Conservation (phyloP, 2,329 filamentous ascomycete species). For the Talaromyces sp. region DNA sequence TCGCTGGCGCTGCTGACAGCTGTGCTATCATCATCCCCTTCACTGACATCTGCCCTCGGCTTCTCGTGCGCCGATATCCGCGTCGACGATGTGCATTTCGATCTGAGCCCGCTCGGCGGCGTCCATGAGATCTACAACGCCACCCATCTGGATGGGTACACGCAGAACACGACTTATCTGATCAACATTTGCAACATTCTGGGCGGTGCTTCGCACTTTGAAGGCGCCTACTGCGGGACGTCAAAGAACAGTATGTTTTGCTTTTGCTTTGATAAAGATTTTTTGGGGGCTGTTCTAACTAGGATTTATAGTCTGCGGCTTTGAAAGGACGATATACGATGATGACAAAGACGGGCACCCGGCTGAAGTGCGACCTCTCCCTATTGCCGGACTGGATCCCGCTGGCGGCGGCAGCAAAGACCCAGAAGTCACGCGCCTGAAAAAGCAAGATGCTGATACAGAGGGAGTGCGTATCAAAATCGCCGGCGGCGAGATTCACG, state of each 20-base stretch:
- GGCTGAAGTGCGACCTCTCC: constrained; percentile 51
- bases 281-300: background rate
- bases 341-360: constrained; percentile 46
- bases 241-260: constrained; percentile 30
- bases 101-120: constrained; percentile 34
- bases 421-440: constrained; percentile 62
- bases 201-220: constrained; percentile 22
- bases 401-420: constrained; percentile 49
- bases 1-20: constrained; percentile 22
- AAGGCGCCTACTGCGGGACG: constrained; percentile 25
- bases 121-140: constrained; percentile 32
- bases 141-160: constrained; percentile 21
- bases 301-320: constrained; percentile 62
- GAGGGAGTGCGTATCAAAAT: constrained; percentile 71
- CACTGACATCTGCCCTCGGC: constrained; percentile 24
- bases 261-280: background rate
- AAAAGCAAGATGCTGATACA: constrained; percentile 60
- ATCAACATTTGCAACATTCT: constrained; percentile 32
- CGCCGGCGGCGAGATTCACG: constrained; percentile 46
- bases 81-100: constrained; percentile 33
- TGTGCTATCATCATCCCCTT: constrained; percentile 18
- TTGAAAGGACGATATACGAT: constrained; percentile 39
- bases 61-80: constrained; percentile 37
- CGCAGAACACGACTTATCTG: constrained; percentile 34
- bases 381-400: constrained; percentile 69